Base-by-base conservation (phyloP, 176 grass and related monocot genomes). In the Urochloa ruziziensis region DNA sequence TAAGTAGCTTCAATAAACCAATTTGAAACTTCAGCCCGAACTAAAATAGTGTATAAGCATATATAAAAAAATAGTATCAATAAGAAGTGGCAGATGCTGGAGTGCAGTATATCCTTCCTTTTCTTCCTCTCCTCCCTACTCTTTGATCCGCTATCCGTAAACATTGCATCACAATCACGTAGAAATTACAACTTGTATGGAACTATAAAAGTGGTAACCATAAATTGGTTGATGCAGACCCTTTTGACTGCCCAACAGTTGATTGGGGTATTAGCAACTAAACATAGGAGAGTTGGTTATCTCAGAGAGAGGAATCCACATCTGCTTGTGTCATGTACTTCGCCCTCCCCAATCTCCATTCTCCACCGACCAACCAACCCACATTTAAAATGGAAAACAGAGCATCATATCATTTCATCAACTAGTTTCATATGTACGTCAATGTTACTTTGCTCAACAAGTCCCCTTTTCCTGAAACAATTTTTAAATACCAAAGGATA, bases 361-460 rank as follows among this genome's bases (percentile, higher is more conserved):
- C 51, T 76, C 62, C 70, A 81, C 63, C 42, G 62, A 69, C 27
- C 72, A 85, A 76, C 79, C 35, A 73, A 82, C 43, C 47, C 72
- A 59, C 72, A 86, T 72, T 51, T 64, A 19, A 78, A 78, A 72
- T 44, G 15, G 30, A 78, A 89, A 57, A 40, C 14, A 67, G 43
- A 48, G 6, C 74, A 47, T 30, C 6, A 40, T 40, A 40, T n/a
- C 83, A 86, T 72, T 72, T 63, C 51, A 34, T 81, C 19, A 25
- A 75, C 59, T 65, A 62, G 28, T 37, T 64, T 7, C 18, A 14
- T 21, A 18, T 53, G 43, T 43, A 7, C 84, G 33, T n/a, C 32
- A 37, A 15, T n/a, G 66, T 42, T 70, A 51, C 51, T 33, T 69
- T 78, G 25, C 44, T 73, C 54, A 73, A 42, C 36, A 25, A 44